Percentiles rank a stretch among this genome's conserved stretches.
phyloP scores from a whole-genome alignment of 805 yeast species.

The Myxozyma nipponensis region DNA sequence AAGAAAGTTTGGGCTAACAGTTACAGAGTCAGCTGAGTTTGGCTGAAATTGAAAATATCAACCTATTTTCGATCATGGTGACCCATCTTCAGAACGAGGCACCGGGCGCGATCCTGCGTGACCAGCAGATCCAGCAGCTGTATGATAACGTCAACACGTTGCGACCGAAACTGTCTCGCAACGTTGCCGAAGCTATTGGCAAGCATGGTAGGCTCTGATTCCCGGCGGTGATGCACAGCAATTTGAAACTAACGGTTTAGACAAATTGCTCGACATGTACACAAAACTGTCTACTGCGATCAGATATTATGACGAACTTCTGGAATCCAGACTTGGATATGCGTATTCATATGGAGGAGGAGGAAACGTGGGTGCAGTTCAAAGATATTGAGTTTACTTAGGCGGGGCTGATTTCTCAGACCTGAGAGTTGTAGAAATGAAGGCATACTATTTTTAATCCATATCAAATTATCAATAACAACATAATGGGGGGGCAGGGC shows the following conservation, averaged over 20 bases:
- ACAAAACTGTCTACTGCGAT: conserved; percentile 72
- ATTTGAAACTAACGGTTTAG: conserved; percentile 8
- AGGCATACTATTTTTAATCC: too few relatives aligned
- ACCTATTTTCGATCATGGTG: conserved; percentile 65
- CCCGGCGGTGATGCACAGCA: neutral
- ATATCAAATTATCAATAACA: too few relatives aligned
- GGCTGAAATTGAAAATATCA: conserved; percentile 65
- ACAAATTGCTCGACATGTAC: conserved; percentile 65
- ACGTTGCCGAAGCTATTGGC: conserved; percentile 53
- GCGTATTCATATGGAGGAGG: too few relatives aligned
- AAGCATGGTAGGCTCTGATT: conserved; percentile 45
- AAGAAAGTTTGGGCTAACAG: too few relatives aligned
- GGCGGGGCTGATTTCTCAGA: too few relatives aligned
- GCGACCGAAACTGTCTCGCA: conserved; percentile 65
- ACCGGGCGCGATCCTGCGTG: conserved; percentile 43
- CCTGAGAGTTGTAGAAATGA: neutral
- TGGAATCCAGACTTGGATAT: conserved; percentile 46
- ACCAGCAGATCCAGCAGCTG: conserved; percentile 52
- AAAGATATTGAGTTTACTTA: neutral
- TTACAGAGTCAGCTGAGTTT: conserved; percentile 43
- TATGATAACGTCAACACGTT: conserved; percentile 57
- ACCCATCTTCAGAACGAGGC: conserved; percentile 50
- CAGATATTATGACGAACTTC: conserved; percentile 68
- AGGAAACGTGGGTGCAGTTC: too few relatives aligned
- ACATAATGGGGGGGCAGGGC: too few relatives aligned